phyloP scores from a whole-genome alignment of 352 stramenopile species.

The Chloridella minuta region DNA sequence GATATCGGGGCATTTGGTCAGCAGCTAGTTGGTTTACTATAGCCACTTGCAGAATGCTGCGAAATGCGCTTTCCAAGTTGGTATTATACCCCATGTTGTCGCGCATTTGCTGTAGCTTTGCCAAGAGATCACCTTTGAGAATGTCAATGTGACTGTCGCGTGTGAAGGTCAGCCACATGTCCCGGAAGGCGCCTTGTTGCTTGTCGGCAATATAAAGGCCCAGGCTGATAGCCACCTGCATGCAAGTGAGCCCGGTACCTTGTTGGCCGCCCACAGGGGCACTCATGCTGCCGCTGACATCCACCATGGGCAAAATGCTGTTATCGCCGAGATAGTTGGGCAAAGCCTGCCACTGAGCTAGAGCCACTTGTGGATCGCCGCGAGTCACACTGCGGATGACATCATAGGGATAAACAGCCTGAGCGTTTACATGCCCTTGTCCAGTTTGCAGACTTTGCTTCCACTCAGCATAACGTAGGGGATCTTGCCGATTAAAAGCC shows the following conservation, averaged over 20 bases:
- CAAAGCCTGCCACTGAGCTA: not conserved
- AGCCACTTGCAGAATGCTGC: not conserved
- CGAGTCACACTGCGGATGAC: not conserved
- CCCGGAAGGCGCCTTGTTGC: not conserved
- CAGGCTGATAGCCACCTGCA: not conserved
- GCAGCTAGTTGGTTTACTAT: not conserved
- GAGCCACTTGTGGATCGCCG: not conserved
- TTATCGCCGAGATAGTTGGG: not conserved
- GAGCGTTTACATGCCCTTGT: not conserved
- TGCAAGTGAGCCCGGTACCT: not conserved
- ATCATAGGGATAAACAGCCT: slow-evolving; percentile 7
- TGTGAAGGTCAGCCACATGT: not conserved
- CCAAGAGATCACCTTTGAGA: not conserved
- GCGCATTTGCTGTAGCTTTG: not conserved
- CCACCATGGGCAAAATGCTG: not conserved
- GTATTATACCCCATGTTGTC: not conserved
- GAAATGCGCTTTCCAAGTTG: not conserved
- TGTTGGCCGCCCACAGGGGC: not conserved
- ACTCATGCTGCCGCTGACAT: not conserved
- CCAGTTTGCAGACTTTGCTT: not conserved
- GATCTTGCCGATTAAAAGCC: not conserved
- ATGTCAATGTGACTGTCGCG: not conserved
- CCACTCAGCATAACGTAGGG: not conserved
- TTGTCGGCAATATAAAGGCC: slow-evolving; percentile 11
- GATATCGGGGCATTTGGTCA: not conserved